These are phyloP conservation scores for Babesia ovata DNA, from an alignment of 169 alveolate species.

Conservation along the genomic window DNA sequence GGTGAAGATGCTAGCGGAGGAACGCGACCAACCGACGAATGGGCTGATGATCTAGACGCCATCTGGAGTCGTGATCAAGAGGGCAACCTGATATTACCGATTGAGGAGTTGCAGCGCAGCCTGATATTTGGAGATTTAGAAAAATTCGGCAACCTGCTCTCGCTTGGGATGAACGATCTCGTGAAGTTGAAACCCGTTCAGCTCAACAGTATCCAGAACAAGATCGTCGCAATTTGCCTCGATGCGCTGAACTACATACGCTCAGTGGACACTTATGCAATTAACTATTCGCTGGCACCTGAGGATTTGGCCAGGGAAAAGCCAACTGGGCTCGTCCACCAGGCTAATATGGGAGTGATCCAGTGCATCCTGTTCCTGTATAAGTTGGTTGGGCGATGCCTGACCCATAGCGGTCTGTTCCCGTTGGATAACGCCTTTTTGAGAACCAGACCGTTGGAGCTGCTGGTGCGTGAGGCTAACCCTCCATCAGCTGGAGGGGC, in stretches of 20 bases:
- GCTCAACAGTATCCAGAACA: slow-evolving; percentile 54
- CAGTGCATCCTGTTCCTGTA: slow-evolving; percentile 46
- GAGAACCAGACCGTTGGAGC: slow-evolving; percentile 36
- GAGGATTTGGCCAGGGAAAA: background rate
- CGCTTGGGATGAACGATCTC: slow-evolving; percentile 47
- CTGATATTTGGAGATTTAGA: slow-evolving; percentile 50
- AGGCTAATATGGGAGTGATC: slow-evolving; percentile 9
- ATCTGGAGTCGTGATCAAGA: slow-evolving; percentile 33
- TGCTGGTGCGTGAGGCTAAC: slow-evolving; percentile 15
- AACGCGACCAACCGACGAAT: background rate
- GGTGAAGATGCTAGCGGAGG: background rate
- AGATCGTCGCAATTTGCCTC: slow-evolving; percentile 41
- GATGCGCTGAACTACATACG: slow-evolving; percentile 25
- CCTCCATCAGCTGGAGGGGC: background rate
- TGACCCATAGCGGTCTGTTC: slow-evolving; percentile 41
- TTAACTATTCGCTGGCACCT: slow-evolving; percentile 27
- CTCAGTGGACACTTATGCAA: slow-evolving; percentile 39
- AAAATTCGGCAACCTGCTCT: slow-evolving; percentile 32
- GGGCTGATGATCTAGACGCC: background rate
- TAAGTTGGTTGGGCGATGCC: slow-evolving; percentile 36
- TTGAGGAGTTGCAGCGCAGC: slow-evolving; percentile 41
- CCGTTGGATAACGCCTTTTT: slow-evolving; percentile 53
- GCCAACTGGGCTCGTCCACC: slow-evolving; percentile 6
- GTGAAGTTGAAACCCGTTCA: slow-evolving; percentile 54
- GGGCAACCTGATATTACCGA: slow-evolving; percentile 53